Percentiles rank a stretch among this genome's conserved stretches.
phyloP scores from a whole-genome alignment of 768 basidiomycete species.

The Clitopilus hobsonii region DNA sequence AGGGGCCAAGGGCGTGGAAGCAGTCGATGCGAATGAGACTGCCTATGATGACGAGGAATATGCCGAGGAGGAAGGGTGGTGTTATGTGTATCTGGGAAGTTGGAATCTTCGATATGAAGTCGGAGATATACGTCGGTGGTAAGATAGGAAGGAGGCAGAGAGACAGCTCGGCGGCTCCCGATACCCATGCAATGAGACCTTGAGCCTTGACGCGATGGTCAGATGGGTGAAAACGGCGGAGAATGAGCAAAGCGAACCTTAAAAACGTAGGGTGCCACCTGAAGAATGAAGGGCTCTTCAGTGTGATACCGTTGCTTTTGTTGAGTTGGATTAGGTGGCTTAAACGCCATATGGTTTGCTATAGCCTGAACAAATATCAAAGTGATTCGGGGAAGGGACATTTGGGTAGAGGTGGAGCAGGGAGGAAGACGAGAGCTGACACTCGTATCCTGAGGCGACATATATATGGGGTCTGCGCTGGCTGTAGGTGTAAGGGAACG shows the following conservation, averaged over 20 bases:
- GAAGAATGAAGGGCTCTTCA: constrained; percentile 35
- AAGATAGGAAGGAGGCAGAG: constrained; percentile 11
- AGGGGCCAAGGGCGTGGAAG: constrained; percentile 36
- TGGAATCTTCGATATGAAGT: constrained; percentile 20
- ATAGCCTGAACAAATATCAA: constrained; percentile 37
- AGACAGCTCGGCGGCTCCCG: constrained; percentile 15
- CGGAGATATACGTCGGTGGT: constrained; percentile 9
- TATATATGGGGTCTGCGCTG: no score
- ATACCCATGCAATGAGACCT: constrained; percentile 15
- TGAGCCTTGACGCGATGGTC: constrained; percentile 8
- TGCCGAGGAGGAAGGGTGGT: constrained; percentile 29
- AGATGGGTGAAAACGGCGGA: neutral
- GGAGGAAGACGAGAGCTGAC: neutral
- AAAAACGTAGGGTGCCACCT: constrained; percentile 44
- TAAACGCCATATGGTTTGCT: constrained; percentile 40
- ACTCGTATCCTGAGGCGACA: no score
- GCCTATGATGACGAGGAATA: constrained; percentile 27
- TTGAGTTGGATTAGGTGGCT: constrained; percentile 45
- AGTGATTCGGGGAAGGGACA: constrained; percentile 35
- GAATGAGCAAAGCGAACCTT: constrained; percentile 23
- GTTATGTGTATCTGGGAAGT: constrained; percentile 19
- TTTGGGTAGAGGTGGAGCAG: constrained; percentile 9
- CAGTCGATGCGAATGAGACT: constrained; percentile 38
- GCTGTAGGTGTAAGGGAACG: no score
- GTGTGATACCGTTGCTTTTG: constrained; percentile 41